These are phyloP conservation scores for Yarrowia phangngaensis DNA, from an alignment of 805 yeast species.

Conservation along the genomic window DNA sequence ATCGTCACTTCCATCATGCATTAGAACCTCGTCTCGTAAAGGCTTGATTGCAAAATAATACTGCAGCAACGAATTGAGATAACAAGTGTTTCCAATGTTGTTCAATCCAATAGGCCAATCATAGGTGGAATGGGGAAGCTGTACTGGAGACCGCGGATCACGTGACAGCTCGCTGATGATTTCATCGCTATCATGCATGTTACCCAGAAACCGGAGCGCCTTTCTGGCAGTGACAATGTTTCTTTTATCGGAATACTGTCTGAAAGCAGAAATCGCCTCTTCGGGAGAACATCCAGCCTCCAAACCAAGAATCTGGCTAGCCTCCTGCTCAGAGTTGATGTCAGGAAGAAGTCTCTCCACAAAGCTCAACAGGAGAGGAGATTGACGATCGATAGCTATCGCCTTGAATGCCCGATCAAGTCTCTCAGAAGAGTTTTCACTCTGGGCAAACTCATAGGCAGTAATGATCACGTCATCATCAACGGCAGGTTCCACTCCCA, in stretches of 20 bases:
- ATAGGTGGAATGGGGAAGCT: slow-evolving; percentile 10
- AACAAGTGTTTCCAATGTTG: slow-evolving; percentile 95
- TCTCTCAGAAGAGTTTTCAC: slow-evolving; percentile 28
- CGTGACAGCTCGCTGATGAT: slow-evolving; percentile 50
- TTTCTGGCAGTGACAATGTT: slow-evolving; percentile 40
- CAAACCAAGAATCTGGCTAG: slow-evolving; percentile 1
- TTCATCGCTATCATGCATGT: slow-evolving; percentile 51
- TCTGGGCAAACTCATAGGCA: slow-evolving; percentile 62
- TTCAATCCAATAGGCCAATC: slow-evolving; percentile 78
- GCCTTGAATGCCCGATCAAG: slow-evolving; percentile 34
- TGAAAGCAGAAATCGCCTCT: slow-evolving; percentile 6
- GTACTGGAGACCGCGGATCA: slow-evolving; percentile 18
- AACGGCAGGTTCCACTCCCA: slow-evolving; percentile 51
- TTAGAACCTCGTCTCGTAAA: slow-evolving; percentile 60
- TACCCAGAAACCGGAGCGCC: slow-evolving; percentile 56
- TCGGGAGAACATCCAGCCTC: not conserved
- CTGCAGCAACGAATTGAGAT: slow-evolving; percentile 83
- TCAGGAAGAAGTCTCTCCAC: slow-evolving; percentile 33
- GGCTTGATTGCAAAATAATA: slow-evolving; percentile 86
- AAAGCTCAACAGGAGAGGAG: slow-evolving; percentile 34
- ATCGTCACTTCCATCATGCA: slow-evolving; percentile 33
- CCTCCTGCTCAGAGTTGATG: slow-evolving; percentile 9
- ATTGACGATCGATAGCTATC: slow-evolving; percentile 36
- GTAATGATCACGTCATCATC: slow-evolving; percentile 72
- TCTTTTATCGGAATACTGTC: slow-evolving; percentile 10